Base-by-base conservation (phyloP, 768 basidiomycete species). In the Dentipellis sp. region DNA sequence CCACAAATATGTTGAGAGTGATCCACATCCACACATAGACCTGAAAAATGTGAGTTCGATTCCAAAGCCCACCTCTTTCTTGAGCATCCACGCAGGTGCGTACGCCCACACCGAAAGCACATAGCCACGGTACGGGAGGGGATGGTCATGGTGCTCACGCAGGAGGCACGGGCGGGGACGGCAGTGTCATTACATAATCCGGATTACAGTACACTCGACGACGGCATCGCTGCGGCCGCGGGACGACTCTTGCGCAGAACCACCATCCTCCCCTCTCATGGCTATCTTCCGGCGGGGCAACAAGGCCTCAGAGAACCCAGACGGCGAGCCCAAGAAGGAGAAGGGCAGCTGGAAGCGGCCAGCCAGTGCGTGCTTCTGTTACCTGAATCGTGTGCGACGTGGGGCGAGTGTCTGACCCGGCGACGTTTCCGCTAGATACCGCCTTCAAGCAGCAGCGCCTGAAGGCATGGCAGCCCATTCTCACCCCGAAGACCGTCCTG, bases 391-490 rank as follows among this genome's bases (percentile, higher is more conserved):
- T 51, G 54, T 55, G 54, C 51, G 17, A 45, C 8, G 17, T 51
- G 22, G 52, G 54, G 50, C 19, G 58, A 52, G 60, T 61, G 61
- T 59, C 56, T 65, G 59, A 63, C 58, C 42, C 46, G 63, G 4
- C 47, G 50, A 47, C 54, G 51, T 70, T 29, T 29, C 29, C 29
- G 29, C 29, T 29, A 97, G 93, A 97, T 72, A 97, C 94, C 57
- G 95, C 94, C 40, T 97, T 97, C 81, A 98, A 97, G 74, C 97
- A 99, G 71, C 97, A 99, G 72, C 88, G 97, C 55, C 82, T 99
- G 67, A 98, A 97, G 75, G 97, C 97, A 66, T 99, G 97, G 97
- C 97, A 99, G 78, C 97, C 97, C 9, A 98, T 99, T 68, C 80
- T 98, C 49, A 97, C 94, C 4, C 97, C 97, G 4, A 94, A 94